These are phyloP conservation scores for Rhizopogon vulgaris DNA, from an alignment of 768 basidiomycete species.

Conservation along the genomic window DNA sequence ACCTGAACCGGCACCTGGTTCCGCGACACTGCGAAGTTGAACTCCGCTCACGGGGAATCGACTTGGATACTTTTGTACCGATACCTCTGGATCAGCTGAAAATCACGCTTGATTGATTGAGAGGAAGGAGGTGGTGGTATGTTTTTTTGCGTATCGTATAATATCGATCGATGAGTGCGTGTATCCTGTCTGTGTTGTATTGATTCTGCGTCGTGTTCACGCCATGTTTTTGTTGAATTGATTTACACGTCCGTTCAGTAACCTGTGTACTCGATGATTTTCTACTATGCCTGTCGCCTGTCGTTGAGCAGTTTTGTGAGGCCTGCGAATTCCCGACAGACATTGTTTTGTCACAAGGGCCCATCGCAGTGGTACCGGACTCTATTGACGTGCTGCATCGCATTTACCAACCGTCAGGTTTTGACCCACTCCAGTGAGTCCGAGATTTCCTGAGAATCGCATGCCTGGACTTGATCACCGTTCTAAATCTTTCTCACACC, in stretches of 20 bases:
- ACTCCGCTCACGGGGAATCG: conserved; percentile 80
- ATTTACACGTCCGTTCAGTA: conserved; percentile 3
- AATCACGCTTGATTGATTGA: conserved; percentile 82
- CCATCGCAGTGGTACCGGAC: too few species aligned
- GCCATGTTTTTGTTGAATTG: conserved; percentile 4
- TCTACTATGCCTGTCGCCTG: conserved; percentile 4
- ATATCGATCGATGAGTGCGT: conserved; percentile 22
- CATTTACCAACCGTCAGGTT: too few species aligned
- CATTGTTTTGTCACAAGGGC: too few species aligned
- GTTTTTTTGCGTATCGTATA: conserved; percentile 30
- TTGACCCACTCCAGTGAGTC: too few species aligned
- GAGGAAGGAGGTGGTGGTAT: conserved; percentile 17
- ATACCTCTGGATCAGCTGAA: conserved; percentile 95
- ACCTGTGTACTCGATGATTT: conserved; percentile 10
- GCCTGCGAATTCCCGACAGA: background rate
- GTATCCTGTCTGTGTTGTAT: conserved; percentile 20
- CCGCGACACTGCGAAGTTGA: conserved; percentile 87
- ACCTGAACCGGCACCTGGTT: conserved; percentile 87
- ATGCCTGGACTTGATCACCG: too few species aligned
- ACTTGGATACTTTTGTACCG: conserved; percentile 88
- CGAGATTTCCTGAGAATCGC: too few species aligned
- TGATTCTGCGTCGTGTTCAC: conserved; percentile 10
- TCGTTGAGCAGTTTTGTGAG: conserved; percentile 1
- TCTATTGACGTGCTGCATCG: too few species aligned
- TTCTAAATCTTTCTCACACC: too few species aligned